Evolutionary conservation across 1,284 basidiomycete genomes (phyloP), one percentile per base, ranked within the genome.

Genomic region (Amylostereum chailletii): DNA sequence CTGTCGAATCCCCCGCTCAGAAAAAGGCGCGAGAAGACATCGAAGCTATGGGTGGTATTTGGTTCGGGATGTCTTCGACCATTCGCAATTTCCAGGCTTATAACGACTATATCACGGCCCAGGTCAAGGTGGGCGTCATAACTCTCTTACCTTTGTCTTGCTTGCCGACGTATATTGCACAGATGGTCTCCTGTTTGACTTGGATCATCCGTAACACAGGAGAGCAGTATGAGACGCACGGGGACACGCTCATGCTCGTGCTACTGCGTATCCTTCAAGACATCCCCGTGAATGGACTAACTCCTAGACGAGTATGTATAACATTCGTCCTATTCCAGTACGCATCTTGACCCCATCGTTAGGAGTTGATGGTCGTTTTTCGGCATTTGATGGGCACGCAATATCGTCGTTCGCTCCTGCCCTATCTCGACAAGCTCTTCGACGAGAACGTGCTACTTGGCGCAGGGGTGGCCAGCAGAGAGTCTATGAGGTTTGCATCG

Each of bases 311-410:
- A 73, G 90, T 83, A 49, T 51, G 64, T 46, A 30, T 19, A 8
- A 39, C n/a, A 9, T 32, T 10, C 3, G 45, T 30, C 34, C 10
- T 31, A 37, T 43, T 31, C 34, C 42, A 19, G 51, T n/a, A 52
- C 50, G 38, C 26, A 43, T 40, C 45, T 6, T 37, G 50, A 19
- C 19, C 19, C 19, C 19, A 1, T 19, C 19, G 19, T 50, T 31
- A 94, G 88, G 96, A 99, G 65, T 72, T 99, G 39, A 82, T 97
- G 65, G 86, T 95, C 8, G 93, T 95, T 2, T 87, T 95, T 44
- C 83, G 96, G 26, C 95, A 99, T 67, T 80, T 99, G 34, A 79
- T 95, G 53, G 83, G 81, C 6, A 89, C 87, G 31, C 81, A 87
- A 32, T 85, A 93, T 60, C 79, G 93, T 45, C 79, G 83, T 37